Conservation (phyloP, 2,329 filamentous ascomycete genomes). For the Apiospora malaysiana region DNA sequence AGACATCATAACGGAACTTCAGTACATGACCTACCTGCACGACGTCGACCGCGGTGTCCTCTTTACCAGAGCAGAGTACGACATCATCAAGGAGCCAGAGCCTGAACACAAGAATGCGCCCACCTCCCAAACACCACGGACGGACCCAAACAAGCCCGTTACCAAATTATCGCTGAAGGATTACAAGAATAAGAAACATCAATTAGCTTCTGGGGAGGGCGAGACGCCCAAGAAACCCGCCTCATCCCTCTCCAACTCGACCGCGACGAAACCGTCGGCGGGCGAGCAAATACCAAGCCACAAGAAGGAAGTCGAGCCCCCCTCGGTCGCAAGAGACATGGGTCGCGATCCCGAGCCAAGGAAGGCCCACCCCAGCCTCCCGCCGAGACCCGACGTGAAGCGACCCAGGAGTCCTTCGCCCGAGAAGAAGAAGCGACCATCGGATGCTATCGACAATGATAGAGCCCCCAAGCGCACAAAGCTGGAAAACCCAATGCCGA, state of each 20-base stretch:
- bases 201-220: constrained; percentile 27
- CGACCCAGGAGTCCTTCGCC: constrained; percentile 47
- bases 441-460: constrained; percentile 50
- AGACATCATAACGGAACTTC: constrained; percentile 55
- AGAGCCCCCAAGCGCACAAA: constrained; percentile 54
- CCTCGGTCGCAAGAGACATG: constrained; percentile 32
- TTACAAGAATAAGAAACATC: constrained; percentile 60
- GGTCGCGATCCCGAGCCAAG: constrained; percentile 33
- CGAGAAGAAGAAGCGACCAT: constrained; percentile 53
- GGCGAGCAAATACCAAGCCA: constrained; percentile 36
- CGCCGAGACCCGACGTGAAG: constrained; percentile 35
- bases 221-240: constrained; percentile 27
- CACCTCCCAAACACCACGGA: constrained; percentile 31
- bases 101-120: constrained; percentile 44
- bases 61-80: constrained; percentile 61
- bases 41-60: constrained; percentile 64
- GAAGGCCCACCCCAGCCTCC: constrained; percentile 30
- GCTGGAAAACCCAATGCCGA: constrained; percentile 42
- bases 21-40: constrained; percentile 63
- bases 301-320: constrained; percentile 32
- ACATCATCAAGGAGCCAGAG: constrained; percentile 59
- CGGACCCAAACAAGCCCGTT: constrained; percentile 50
- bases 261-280: constrained; percentile 33
- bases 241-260: constrained; percentile 27
- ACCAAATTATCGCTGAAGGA: constrained; percentile 63